Percentiles rank a stretch among this genome's conserved stretches.
Conservation (phyloP, 1,139 yeast species). For the Nematodospora anomalae region DNA sequence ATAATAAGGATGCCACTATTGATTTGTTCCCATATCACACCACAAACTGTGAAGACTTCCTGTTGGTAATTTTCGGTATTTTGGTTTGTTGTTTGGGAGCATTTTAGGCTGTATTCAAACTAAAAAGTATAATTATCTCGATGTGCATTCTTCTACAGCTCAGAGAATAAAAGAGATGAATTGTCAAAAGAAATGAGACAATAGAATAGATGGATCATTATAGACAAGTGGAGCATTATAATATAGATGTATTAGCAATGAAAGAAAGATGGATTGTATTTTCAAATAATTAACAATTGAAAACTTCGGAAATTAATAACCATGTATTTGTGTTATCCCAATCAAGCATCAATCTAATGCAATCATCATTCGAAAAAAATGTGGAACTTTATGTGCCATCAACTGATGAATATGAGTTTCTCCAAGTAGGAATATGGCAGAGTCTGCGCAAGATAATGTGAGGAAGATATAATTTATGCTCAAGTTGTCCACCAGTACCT, state of each 20-base stretch:
- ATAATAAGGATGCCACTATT: too few relatives aligned
- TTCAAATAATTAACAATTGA: neutral
- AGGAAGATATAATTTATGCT: slow-evolving; percentile 2
- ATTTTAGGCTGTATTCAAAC: too few relatives aligned
- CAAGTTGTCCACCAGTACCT: slow-evolving; percentile 1
- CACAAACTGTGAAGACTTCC: too few relatives aligned
- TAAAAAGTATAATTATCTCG: too few relatives aligned
- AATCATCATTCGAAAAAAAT: neutral
- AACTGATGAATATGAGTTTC: slow-evolving; percentile 1
- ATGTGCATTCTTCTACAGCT: too few relatives aligned
- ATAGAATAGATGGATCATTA: neutral
- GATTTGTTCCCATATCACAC: too few relatives aligned
- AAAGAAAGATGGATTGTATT: slow-evolving; percentile 2
- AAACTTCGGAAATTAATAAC: neutral
- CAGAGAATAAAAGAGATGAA: too few relatives aligned
- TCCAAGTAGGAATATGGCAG: slow-evolving; percentile 1
- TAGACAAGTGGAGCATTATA: neutral
- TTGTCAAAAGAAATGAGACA: neutral
- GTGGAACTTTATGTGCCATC: slow-evolving; percentile 1
- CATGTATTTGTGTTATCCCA: slow-evolving; percentile 2
- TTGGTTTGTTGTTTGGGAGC: too few relatives aligned
- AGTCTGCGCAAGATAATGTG: neutral
- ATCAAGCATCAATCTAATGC: slow-evolving; percentile 1
- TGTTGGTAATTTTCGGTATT: too few relatives aligned
- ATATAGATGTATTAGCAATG: slow-evolving; percentile 3